Base-by-base conservation (phyloP, 2,329 filamentous ascomycete genomes). In the Corynespora cassiicola region DNA sequence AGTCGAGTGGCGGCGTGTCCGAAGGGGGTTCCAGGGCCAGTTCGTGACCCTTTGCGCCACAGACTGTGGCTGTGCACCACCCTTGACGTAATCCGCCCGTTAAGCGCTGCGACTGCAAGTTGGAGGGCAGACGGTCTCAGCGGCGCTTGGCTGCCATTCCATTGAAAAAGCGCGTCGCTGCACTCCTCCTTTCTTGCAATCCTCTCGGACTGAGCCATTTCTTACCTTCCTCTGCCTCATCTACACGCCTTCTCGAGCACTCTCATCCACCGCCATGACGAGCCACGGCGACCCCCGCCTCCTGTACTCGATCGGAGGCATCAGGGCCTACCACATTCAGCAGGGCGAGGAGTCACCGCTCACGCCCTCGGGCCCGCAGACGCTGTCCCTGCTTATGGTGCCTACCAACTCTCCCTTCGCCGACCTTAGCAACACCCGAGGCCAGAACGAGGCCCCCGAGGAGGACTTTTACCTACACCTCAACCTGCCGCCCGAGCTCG, bases 381-480 rank as follows among this genome's bases (percentile, higher is more conserved):
- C 91, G 0, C 78, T 99, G 36, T 96, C 92, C 15, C 78, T 97
- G 39, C 74, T 97, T 58, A 97, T 97, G 92, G 92, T 97, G 12
- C 92, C 92, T 6, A 96, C 92, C 3, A 87, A 86, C 11, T 88
- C 88, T 19, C 81, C 86, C 16, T 88, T 77, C 47, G 70, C 79
- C 31, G 75, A 77, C 48, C 65, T 80, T 30, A 74, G 75, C 45
- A 79, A 78, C 39, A 74, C 81, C 28, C 77, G 81, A 38, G 76
- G 78, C 29, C 76, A 81, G 50, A 76, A 76, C 42, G 75, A 79
- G 37, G 59, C 65, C 6, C 65, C 68, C 22, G 68, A 70, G 39
- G 88, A 96, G 65, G 94, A 97, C 75, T 97, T 96, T 74, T 97
- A 97, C 68, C 83, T 99, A 5, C 92, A 97, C 69, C 82, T 99